A percentile compares a stretch with the other conserved stretches of the same genome.
phyloP scores from a whole-genome alignment of 805 yeast species.

The Danielia oregonensis region DNA sequence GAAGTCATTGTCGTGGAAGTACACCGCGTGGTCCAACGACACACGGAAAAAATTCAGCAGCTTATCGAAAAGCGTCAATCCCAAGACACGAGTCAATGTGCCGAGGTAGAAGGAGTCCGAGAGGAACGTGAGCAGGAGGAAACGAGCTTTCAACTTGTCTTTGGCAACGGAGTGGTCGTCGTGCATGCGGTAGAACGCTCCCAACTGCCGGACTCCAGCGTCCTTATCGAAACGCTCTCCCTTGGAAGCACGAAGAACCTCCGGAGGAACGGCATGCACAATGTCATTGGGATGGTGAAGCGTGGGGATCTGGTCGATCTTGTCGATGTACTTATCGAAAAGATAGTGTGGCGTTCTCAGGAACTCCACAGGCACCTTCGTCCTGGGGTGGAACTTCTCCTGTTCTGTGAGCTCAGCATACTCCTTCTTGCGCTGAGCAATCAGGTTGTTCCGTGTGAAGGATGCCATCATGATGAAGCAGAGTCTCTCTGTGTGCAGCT shows the following conservation, averaged over 20 bases:
- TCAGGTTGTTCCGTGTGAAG: conserved; percentile 21
- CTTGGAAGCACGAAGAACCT: conserved; percentile 10
- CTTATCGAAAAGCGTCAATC: conserved; percentile 13
- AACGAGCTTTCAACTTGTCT: conserved; percentile 14
- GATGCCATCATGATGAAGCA: conserved; percentile 21
- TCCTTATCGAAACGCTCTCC: conserved; percentile 12
- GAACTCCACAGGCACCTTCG: conserved; percentile 19
- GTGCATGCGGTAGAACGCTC: conserved; percentile 27
- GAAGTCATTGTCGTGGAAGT: conserved; percentile 33
- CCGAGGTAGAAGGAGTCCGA: conserved; percentile 34
- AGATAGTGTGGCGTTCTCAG: conserved; percentile 18
- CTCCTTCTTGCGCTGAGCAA: conserved; percentile 6
- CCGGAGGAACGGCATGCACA: conserved; percentile 25
- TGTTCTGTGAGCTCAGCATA: conserved; percentile 11
- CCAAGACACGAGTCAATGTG: conserved; percentile 24
- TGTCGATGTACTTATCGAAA: conserved; percentile 16
- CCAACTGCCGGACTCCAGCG: conserved; percentile 21
- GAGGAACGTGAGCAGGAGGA: conserved; percentile 20
- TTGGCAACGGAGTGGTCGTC: conserved; percentile 26
- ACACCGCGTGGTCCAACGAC: conserved; percentile 35
- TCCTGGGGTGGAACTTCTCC: conserved; percentile 10
- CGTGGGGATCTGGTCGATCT: conserved; percentile 10
- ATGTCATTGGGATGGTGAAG: conserved; percentile 28
- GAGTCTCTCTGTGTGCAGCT: conserved; percentile 15
- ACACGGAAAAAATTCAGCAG: conserved; percentile 29